A percentile compares a stretch with the other conserved stretches of the same genome.
Evolutionary conservation across 75 land plant genomes (phyloP).

Genomic region (Chamaecyparis obtusa): DNA sequence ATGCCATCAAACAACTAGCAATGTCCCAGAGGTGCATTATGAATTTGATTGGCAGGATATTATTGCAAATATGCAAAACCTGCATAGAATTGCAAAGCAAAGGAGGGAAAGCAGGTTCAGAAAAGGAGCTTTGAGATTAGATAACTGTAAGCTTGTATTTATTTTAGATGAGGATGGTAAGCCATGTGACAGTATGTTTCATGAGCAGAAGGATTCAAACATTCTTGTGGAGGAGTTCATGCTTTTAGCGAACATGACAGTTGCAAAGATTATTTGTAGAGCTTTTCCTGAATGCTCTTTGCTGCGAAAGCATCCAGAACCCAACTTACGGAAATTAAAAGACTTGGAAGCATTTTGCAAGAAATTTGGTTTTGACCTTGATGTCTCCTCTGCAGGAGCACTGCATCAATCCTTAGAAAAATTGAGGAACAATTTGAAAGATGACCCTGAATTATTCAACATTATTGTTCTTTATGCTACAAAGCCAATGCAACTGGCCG

Average conservation of each 20-base stretch:
- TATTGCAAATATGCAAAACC: constrained; percentile 46
- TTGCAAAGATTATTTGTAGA: constrained; percentile 72
- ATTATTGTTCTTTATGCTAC: constrained; percentile 76
- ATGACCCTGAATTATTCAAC: constrained; percentile 75
- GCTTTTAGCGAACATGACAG: constrained; percentile 92
- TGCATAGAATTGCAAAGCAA: constrained; percentile 62
- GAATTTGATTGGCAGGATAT: constrained; percentile 65
- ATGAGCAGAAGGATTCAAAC: constrained; percentile 59
- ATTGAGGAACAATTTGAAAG: constrained; percentile 57
- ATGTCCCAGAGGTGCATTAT: constrained; percentile 55
- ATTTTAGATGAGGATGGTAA: constrained; percentile 76
- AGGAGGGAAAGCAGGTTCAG: constrained; percentile 58
- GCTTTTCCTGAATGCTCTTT: constrained; percentile 88
- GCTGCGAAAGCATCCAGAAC: constrained; percentile 90
- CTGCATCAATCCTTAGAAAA: constrained; percentile 64
- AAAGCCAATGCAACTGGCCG: constrained; percentile 89
- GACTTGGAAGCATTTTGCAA: constrained; percentile 82
- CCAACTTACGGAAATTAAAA: constrained; percentile 70
- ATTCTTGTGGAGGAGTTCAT: constrained; percentile 92
- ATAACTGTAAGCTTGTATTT: constrained; percentile 58
- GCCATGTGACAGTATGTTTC: constrained; percentile 63
- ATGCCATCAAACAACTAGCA: neutral
- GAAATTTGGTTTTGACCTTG: constrained; percentile 76
- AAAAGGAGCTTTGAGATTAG: constrained; percentile 75
- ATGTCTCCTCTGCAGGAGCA: constrained; percentile 68